Conservation (phyloP, 768 basidiomycete species). For the Hydnomerulius pinastri region DNA sequence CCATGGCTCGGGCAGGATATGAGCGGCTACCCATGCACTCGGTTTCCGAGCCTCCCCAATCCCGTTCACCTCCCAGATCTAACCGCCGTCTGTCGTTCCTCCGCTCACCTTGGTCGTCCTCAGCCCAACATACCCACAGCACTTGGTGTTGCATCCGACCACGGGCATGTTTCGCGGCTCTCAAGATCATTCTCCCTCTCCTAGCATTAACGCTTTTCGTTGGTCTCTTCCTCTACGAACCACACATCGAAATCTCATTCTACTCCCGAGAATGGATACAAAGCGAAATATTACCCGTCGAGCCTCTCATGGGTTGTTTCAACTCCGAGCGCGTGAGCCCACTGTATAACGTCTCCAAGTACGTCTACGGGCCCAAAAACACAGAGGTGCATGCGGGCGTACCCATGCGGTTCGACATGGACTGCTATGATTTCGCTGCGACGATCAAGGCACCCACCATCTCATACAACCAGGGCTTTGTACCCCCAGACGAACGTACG, state of each 20-base stretch:
- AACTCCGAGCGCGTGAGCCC: conserved; percentile 57
- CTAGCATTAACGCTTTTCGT: conserved; percentile 41
- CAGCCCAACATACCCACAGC: conserved; percentile 30
- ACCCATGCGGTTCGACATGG: conserved; percentile 74
- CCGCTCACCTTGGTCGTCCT: conserved; percentile 25
- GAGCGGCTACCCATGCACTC: conserved; percentile 55
- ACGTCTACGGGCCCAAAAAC: conserved; percentile 61
- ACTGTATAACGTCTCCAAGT: conserved; percentile 65
- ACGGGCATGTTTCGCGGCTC: conserved; percentile 38
- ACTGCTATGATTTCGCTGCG: conserved; percentile 92
- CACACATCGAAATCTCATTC: conserved; percentile 83
- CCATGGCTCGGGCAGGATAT: conserved; percentile 44
- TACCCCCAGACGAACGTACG: conserved; percentile 44
- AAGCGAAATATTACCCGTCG: conserved; percentile 64
- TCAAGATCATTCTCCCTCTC: conserved; percentile 48
- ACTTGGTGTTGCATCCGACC: conserved; percentile 31
- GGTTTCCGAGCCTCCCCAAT: conserved; percentile 31
- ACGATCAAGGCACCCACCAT: conserved; percentile 54
- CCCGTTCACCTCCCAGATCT: conserved; percentile 27
- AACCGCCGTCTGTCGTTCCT: conserved; percentile 19
- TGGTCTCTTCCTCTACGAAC: conserved; percentile 67
- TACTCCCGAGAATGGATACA: conserved; percentile 78
- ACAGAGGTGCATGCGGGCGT: conserved; percentile 82
- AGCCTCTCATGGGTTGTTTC: conserved; percentile 77
- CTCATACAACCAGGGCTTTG: conserved; percentile 5